A percentile compares a stretch with the other conserved stretches of the same genome.
phyloP scores from a whole-genome alignment of 2,329 filamentous ascomycete species.

The Fusarium sublunatum region DNA sequence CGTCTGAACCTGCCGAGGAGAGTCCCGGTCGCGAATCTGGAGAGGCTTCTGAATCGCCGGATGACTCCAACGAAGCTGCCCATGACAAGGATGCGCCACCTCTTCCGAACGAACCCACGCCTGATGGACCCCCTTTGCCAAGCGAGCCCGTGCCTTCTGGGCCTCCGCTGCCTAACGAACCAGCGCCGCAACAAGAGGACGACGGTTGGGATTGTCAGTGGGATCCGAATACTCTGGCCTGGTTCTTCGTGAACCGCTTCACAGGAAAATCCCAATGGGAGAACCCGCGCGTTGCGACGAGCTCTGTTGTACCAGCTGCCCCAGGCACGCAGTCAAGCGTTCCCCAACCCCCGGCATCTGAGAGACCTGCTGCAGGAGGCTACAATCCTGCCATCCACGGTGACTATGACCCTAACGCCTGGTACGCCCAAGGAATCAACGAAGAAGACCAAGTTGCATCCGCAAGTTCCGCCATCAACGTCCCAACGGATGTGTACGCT shows the following conservation, averaged over 20 bases:
- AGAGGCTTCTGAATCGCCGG: constrained; percentile 38
- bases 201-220: constrained; percentile 86
- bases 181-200: constrained; percentile 66
- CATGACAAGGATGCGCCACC: constrained; percentile 48
- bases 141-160: constrained; percentile 46
- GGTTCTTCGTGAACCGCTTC: constrained; percentile 87
- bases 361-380: constrained; percentile 69
- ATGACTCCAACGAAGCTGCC: constrained; percentile 9
- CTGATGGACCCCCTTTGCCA: constrained; percentile 50
- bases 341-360: constrained; percentile 51
- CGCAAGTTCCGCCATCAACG: constrained; percentile 42
- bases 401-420: constrained; percentile 94
- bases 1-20: constrained; percentile 26
- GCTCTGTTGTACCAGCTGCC: constrained; percentile 48
- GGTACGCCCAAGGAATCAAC: constrained; percentile 77
- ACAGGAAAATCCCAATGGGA: constrained; percentile 84
- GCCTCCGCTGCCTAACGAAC: constrained; percentile 58
- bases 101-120: constrained; percentile 51
- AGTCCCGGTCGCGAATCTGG: constrained; percentile 39
- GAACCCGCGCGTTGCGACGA: constrained; percentile 78
- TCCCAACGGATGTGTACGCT: constrained; percentile 67
- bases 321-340: constrained; percentile 40
- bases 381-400: constrained; percentile 98
- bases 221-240: constrained; percentile 75
- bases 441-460: constrained; percentile 51